These are phyloP conservation scores for Fusarium bulbicola DNA, from an alignment of 2,329 filamentous ascomycete genomes.

Conservation along the genomic window DNA sequence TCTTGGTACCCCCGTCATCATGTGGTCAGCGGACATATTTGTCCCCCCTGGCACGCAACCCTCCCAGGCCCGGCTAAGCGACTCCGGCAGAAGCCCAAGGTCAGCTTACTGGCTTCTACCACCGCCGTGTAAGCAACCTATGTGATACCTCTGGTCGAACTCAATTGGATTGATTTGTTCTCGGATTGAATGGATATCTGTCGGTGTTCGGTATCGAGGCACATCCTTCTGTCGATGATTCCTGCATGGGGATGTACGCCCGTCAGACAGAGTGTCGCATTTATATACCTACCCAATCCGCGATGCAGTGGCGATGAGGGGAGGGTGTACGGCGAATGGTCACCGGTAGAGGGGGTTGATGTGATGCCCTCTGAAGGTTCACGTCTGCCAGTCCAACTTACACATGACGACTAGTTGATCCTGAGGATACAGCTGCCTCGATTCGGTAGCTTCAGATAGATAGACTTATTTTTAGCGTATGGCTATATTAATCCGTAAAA, in stretches of 20 bases:
- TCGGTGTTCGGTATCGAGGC: slow-evolving; percentile 22
- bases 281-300: slow-evolving; percentile 14
- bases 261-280: background rate
- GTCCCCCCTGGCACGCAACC: slow-evolving; percentile 4
- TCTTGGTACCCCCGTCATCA: background rate
- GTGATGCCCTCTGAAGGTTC: background rate
- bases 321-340: slow-evolving; percentile 30
- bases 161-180: background rate
- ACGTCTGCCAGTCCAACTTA: background rate
- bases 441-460: background rate
- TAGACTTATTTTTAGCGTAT: background rate
- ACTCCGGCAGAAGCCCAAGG: background rate
- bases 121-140: background rate
- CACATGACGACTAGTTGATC: background rate
- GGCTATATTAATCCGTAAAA: slow-evolving; percentile 17
- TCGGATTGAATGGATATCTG: slow-evolving; percentile 18
- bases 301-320: background rate
- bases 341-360: background rate
- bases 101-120: slow-evolving; percentile 9
- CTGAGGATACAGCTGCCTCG: background rate
- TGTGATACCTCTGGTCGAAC: background rate
- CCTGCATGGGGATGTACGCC: slow-evolving; percentile 6
- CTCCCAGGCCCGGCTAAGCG: background rate
- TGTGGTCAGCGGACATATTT: background rate
- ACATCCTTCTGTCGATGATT: slow-evolving; percentile 6